Evolutionary conservation across 2,329 filamentous ascomycete species (phyloP).

Genomic region (Diaporthe sp.): DNA sequence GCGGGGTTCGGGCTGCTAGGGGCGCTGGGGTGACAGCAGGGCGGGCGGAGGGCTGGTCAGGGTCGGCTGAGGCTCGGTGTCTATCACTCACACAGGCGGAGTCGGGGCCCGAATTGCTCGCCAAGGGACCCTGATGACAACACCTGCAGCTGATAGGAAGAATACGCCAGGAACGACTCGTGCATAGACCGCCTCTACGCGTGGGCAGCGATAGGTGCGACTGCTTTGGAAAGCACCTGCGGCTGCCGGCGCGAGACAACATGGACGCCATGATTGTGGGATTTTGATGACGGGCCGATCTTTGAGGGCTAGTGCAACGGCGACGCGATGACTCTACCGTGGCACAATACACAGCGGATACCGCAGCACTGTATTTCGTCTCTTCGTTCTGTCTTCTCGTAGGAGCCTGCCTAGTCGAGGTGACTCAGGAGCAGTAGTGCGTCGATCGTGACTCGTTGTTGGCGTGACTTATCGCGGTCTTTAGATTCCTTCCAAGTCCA

Average conservation of each 20-base stretch:
- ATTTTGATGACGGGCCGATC: background rate
- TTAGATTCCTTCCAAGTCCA: background rate
- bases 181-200: constrained; percentile 16
- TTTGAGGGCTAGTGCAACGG: background rate
- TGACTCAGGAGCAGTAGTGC: constrained; percentile 2
- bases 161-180: constrained; percentile 1
- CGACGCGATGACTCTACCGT: constrained; percentile 7
- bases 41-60: constrained; percentile 2
- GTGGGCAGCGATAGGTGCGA: background rate
- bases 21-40: constrained; percentile 10
- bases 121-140: constrained; percentile 5
- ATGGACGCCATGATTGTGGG: constrained; percentile 10
- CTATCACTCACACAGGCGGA: background rate
- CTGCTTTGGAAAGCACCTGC: background rate
- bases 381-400: background rate
- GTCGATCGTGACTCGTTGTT: background rate
- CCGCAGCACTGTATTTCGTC: background rate
- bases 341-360: background rate
- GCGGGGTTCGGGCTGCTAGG: constrained; percentile 29
- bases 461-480: background rate
- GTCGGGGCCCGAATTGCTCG: constrained; percentile 17
- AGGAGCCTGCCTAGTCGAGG: constrained; percentile 6
- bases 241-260: constrained; percentile 7
- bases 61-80: constrained; percentile 7
- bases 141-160: constrained; percentile 18